Conservation (phyloP, 768 basidiomycete genomes). For the Leccinum uliginosum region DNA sequence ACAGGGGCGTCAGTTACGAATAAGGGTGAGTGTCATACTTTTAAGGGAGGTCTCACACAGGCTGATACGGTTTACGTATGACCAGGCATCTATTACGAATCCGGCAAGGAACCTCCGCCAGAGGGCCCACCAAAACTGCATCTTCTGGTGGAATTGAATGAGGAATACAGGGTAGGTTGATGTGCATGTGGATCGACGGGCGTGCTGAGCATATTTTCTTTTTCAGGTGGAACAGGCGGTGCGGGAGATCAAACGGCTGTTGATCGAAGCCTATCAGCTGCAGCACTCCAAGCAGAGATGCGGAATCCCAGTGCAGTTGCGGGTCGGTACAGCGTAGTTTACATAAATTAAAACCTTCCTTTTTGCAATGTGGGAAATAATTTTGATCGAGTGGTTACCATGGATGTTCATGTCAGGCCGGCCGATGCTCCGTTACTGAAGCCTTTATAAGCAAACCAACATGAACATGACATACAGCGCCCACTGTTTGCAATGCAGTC, state of each 20-base stretch:
- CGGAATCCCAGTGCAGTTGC: conserved; percentile 73
- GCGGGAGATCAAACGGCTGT: conserved; percentile 89
- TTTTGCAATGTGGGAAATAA: neutral
- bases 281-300: conserved; percentile 85
- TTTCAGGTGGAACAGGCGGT: conserved; percentile 89
- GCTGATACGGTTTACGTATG: neutral
- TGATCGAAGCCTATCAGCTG: conserved; percentile 93
- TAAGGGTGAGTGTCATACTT: conserved; percentile 64
- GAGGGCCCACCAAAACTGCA: conserved; percentile 96
- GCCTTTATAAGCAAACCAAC: neutral
- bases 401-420: no score
- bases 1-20: conserved; percentile 98
- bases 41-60: neutral
- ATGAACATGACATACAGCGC: neutral
- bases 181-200: neutral
- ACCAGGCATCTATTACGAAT: conserved; percentile 86
- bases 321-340: conserved; percentile 79
- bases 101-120: conserved; percentile 86
- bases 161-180: conserved; percentile 80
- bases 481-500: neutral
- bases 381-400: no score
- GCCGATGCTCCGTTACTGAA: no score
- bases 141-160: conserved; percentile 94
- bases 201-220: neutral
- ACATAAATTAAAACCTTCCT: neutral